A percentile compares a stretch with the other conserved stretches of the same genome.
Conservation (phyloP, 2,329 filamentous ascomycete genomes). For the Venturia pyrina region DNA sequence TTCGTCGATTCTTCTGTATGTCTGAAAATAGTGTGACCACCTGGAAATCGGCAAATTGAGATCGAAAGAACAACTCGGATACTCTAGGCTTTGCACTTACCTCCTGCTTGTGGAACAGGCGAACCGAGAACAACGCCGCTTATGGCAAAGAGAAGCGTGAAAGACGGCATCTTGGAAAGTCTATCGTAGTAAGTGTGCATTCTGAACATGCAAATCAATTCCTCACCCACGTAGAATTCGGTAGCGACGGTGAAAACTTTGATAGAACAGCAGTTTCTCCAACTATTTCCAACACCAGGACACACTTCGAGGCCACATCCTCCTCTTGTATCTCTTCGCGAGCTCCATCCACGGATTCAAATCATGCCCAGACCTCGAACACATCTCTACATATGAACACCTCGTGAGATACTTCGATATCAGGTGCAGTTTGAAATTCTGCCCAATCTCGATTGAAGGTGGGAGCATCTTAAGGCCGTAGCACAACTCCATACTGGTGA, state of each 20-base stretch:
- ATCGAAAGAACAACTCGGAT: neutral
- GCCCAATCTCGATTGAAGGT: neutral
- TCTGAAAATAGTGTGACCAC: no score
- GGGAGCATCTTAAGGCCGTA: neutral
- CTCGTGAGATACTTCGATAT: slow-evolving; percentile 1
- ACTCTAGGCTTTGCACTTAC: neutral
- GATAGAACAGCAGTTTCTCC: neutral
- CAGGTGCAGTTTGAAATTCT: neutral
- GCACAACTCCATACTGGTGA: neutral
- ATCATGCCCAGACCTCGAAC: neutral
- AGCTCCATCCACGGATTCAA: neutral
- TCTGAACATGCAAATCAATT: neutral
- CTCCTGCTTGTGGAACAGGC: slow-evolving; percentile 1
- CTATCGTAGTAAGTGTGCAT: neutral
- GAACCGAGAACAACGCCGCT: neutral
- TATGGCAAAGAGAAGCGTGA: neutral
- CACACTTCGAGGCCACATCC: neutral
- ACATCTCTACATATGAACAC: neutral
- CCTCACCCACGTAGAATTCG: neutral
- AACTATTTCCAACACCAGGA: no score
- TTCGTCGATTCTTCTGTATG: no score
- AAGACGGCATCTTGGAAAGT: neutral
- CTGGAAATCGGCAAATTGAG: neutral
- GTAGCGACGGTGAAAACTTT: neutral
- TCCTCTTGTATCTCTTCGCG: neutral